Evolutionary conservation across 2,329 filamentous ascomycete species (phyloP).

Genomic region (Graphiopsis chlorocephala): DNA sequence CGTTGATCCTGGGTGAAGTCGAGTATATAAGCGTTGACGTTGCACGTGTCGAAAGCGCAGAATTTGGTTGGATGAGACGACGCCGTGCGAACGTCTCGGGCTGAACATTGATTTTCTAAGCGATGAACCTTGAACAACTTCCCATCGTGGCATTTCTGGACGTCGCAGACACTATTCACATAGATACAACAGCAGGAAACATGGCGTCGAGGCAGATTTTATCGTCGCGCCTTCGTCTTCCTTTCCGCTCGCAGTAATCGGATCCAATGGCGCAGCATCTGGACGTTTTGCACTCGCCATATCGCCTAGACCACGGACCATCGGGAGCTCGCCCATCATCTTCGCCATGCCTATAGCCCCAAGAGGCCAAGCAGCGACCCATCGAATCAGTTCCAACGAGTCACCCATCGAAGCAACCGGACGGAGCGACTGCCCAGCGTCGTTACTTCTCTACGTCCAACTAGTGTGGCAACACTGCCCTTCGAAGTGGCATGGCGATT

Average conservation of each 20-base stretch:
- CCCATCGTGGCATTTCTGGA: not conserved
- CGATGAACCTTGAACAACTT: not conserved
- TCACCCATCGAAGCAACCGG: conserved; percentile 2
- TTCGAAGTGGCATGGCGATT: conserved; percentile 13
- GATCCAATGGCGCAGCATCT: not conserved
- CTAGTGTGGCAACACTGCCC: conserved; percentile 9
- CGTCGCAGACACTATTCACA: not conserved
- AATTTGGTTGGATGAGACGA: conserved; percentile 10
- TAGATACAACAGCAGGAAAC: not conserved
- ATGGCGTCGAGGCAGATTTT: not conserved
- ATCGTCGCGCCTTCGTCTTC: not conserved
- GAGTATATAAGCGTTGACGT: not conserved
- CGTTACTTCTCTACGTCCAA: conserved; percentile 2
- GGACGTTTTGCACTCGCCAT: not conserved
- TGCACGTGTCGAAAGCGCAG: not conserved
- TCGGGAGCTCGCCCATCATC: not conserved
- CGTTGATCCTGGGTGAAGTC: not conserved
- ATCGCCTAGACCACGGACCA: not conserved
- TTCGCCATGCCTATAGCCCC: conserved; percentile 11
- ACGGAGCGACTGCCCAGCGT: conserved; percentile 5
- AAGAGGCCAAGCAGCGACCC: conserved; percentile 7
- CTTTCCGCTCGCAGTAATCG: not conserved
- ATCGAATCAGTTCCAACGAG: conserved; percentile 1
- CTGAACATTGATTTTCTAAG: not conserved
- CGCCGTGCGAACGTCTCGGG: not conserved